These are phyloP conservation scores for Lactarius vividus DNA, from an alignment of 768 basidiomycete species.

Conservation along the genomic window DNA sequence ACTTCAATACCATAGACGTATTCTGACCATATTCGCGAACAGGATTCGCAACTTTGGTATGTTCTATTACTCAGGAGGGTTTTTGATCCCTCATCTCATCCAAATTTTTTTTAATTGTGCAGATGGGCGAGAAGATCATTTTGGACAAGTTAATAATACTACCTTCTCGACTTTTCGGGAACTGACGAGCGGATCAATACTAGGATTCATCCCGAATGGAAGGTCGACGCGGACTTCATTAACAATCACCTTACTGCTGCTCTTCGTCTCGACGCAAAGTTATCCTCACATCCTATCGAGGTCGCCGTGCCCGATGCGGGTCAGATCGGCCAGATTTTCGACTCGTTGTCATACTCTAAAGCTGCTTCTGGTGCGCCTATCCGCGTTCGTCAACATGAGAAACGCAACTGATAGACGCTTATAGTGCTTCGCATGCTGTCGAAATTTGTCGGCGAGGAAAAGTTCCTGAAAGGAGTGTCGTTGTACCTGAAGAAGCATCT, in stretches of 20 bases:
- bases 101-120: conserved; percentile 13
- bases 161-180: not conserved
- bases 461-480: conserved; percentile 84
- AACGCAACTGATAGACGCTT: not conserved
- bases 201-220: conserved; percentile 84
- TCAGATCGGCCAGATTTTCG: conserved; percentile 78
- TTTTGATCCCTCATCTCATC: conserved; percentile 19
- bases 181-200: conserved; percentile 8
- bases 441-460: conserved; percentile 83
- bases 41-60: conserved; percentile 80
- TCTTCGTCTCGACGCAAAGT: conserved; percentile 76
- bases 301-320: conserved; percentile 86
- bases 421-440: conserved; percentile 91
- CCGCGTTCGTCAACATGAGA: not conserved
- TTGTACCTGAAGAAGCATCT: conserved; percentile 88
- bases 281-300: conserved; percentile 91
- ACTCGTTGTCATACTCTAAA: conserved; percentile 83
- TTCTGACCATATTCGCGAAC: conserved; percentile 43
- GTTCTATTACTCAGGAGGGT: conserved; percentile 30
- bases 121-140: conserved; percentile 51
- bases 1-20: not conserved
- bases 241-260: conserved; percentile 74
- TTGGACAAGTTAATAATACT: conserved; percentile 5
- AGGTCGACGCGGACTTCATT: conserved; percentile 77
- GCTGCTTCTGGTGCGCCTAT: conserved; percentile 61